Base-by-base conservation (phyloP, 345 rosid genomes). In the Brassica rapa region DNA sequence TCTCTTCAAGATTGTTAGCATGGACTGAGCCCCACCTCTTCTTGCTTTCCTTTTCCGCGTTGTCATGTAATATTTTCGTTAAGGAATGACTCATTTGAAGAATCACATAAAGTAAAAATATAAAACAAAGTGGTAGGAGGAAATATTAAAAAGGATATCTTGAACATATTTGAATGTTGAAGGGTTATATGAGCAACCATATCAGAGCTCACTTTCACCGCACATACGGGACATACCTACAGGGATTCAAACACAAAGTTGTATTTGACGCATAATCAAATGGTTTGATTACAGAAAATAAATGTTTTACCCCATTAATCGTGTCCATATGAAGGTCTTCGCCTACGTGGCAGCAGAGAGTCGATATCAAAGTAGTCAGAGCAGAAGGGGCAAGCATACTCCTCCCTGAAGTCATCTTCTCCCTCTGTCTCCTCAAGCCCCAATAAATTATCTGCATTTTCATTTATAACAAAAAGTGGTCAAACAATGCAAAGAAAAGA, bases 131-230 rank as follows among this genome's bases (percentile, higher is more conserved):
- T 30, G 33, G 33, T 30, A 30, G 33, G 33, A 30, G 5, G 33
- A 30, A 30, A 30, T 6, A 30, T 4, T 30, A 41, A 70, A 80
- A 84, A 88, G 94, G 97, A 94, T 94, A 94, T 90, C 89, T 92
- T 94, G 82, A 90, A 94, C 76, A 90, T 82, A 73, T 89, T 88
- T 72, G 96, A 93, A 76, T 94, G 98, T 59, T 90, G 94, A 71
- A 88, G 81, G 33, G 97, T 92, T 82, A 94, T 94, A 83, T 94
- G 98, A 1, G 97, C 93, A 84, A 94, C 97, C 98, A 94, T 89
- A 82, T 94, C 98, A 25, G 86, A 84, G 46, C 94, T 96, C 71
- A 89, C 98, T 83, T 93, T 94, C 84, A 86, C 66, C 60, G 92
- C 84, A 82, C 98, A 94, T 81, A 92, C 90, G 6, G 98, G 97